Percentiles rank a stretch among this genome's conserved stretches.
Evolutionary conservation across 73 alveolate genomes (phyloP).

Genomic region (Tetrahymena thermophila): DNA sequence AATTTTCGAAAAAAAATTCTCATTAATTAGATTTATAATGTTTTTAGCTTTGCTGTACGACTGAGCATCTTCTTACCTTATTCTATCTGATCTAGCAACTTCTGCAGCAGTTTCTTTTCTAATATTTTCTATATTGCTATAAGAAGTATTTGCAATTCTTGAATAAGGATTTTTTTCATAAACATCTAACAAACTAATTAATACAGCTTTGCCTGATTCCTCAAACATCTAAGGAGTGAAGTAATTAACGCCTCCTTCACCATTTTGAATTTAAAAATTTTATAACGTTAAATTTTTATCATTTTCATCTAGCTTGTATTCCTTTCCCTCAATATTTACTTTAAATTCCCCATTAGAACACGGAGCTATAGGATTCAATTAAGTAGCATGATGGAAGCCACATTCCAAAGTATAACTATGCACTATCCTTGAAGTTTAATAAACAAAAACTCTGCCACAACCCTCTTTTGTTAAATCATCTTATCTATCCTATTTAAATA

Average conservation of each 20-base stretch:
- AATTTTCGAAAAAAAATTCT: not conserved
- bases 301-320: not conserved
- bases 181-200: not conserved
- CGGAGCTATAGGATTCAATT: not conserved
- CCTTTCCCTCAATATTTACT: not conserved
- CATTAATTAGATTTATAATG: not conserved
- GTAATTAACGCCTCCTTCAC: not conserved
- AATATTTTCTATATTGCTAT: conserved; percentile 1
- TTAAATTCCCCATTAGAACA: not conserved
- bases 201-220: not conserved
- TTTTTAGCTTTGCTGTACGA: not conserved
- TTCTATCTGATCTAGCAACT: not conserved
- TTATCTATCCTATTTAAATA: conserved; percentile 27
- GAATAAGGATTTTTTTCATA: conserved; percentile 8
- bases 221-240: not conserved
- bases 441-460: conserved; percentile 40
- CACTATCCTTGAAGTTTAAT: conserved; percentile 36
- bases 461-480: conserved; percentile 50
- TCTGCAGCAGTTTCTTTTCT: conserved; percentile 6
- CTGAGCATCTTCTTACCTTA: not conserved
- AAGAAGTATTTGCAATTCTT: conserved; percentile 1
- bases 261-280: not conserved
- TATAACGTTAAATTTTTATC: not conserved
- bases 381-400: conserved; percentile 44
- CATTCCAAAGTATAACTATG: conserved; percentile 61